Conservation (phyloP, 495 filamentous ascomycete species). For the Jackrogersella multiformis region DNA sequence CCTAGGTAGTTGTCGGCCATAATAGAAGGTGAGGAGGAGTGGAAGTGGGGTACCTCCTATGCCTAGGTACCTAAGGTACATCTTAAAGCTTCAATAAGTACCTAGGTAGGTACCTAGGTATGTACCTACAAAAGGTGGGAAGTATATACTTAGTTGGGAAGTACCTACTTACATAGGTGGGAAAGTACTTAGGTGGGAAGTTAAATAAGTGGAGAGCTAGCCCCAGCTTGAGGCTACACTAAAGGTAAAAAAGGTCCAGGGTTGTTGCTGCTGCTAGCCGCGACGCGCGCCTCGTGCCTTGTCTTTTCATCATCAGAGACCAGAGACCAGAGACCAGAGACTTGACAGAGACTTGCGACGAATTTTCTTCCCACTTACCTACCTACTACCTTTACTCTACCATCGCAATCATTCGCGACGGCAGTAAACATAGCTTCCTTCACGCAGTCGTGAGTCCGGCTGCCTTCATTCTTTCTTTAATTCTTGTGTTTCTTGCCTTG, state of each 20-base stretch:
- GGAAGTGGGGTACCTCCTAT: constrained; percentile 14
- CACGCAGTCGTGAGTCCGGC: constrained; percentile 3
- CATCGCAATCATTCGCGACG: constrained; percentile 23
- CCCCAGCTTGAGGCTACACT: neutral
- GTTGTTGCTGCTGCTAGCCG: constrained; percentile 6
- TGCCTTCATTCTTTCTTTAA: constrained; percentile 13
- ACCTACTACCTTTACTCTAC: too few species aligned
- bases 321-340: too few species aligned
- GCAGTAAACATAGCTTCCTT: constrained; percentile 16
- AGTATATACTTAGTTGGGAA: too few species aligned
- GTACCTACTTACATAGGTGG: neutral
- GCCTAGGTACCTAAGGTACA: constrained; percentile 5
- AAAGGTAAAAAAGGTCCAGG: constrained; percentile 1
- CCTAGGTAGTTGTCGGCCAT: constrained; percentile 13
- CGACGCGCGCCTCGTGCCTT: constrained; percentile 29
- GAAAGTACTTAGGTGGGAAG: too few species aligned
- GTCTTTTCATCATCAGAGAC: constrained; percentile 24
- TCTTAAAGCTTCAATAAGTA: neutral
- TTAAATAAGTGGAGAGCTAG: neutral
- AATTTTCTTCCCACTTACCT: constrained; percentile 25
- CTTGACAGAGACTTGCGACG: too few species aligned
- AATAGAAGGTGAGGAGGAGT: constrained; percentile 18
- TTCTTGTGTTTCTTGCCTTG: constrained; percentile 34
- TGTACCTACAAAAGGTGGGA: neutral
- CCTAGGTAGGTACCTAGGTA: too few species aligned